phyloP scores from a whole-genome alignment of 2,329 filamentous ascomycete species.

The Simplicillium sp. region DNA sequence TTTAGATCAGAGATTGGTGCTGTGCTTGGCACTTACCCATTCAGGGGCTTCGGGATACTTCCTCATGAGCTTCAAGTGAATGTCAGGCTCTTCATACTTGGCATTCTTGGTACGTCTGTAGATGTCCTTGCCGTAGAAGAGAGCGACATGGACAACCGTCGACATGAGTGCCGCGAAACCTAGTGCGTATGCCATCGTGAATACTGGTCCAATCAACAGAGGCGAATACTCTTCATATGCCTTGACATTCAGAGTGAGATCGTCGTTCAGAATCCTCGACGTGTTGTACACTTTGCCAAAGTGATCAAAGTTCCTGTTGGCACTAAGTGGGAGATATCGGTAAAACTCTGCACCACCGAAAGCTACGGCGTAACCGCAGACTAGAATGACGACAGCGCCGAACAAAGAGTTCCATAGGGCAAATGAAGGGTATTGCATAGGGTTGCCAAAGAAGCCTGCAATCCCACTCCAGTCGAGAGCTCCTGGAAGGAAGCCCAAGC shows the following conservation, averaged over 20 bases:
- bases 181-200: slow-evolving; percentile 44
- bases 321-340: slow-evolving; percentile 43
- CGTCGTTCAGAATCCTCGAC: slow-evolving; percentile 35
- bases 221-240: slow-evolving; percentile 47
- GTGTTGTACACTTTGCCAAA: slow-evolving; percentile 44
- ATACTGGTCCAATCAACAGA: slow-evolving; percentile 43
- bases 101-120: slow-evolving; percentile 18
- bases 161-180: slow-evolving; percentile 46
- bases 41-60: slow-evolving; percentile 44
- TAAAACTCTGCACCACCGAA: slow-evolving; percentile 37
- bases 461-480: slow-evolving; percentile 34
- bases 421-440: slow-evolving; percentile 30
- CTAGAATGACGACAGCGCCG: slow-evolving; percentile 37
- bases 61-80: slow-evolving; percentile 45
- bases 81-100: slow-evolving; percentile 33
- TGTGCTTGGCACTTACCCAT: slow-evolving; percentile 21
- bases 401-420: slow-evolving; percentile 36
- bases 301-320: slow-evolving; percentile 47
- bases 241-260: slow-evolving; percentile 37
- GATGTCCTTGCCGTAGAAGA: slow-evolving; percentile 45
- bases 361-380: slow-evolving; percentile 40
- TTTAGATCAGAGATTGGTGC: no score
- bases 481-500: slow-evolving; percentile 41
- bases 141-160: slow-evolving; percentile 38
- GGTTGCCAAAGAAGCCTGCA: slow-evolving; percentile 29